These are phyloP conservation scores for Singerocomus rubriflavus DNA, from an alignment of 1,284 basidiomycete species.

Conservation along the genomic window DNA sequence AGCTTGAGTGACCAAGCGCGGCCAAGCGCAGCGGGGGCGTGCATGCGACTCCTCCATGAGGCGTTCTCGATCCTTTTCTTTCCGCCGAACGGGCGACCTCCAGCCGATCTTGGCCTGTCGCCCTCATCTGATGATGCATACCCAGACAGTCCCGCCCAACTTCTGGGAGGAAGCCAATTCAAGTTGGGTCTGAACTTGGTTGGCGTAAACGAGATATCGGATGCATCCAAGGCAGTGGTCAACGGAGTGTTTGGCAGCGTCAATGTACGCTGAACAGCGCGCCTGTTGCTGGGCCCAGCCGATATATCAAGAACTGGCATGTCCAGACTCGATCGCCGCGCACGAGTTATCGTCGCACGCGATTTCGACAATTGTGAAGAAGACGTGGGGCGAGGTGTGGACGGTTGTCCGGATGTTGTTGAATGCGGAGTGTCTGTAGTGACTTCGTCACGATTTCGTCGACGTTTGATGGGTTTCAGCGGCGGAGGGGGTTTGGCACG, in stretches of 20 bases:
- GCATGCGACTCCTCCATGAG: background rate
- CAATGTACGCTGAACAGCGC: background rate
- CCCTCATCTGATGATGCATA: background rate
- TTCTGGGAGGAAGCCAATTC: constrained; percentile 24
- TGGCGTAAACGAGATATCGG: background rate
- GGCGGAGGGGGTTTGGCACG: constrained; percentile 21
- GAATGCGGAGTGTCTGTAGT: background rate
- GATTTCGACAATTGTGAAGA: background rate
- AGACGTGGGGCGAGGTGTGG: background rate
- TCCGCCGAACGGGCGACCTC: background rate
- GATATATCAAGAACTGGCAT: background rate
- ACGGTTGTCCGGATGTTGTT: background rate
- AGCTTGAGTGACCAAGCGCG: background rate
- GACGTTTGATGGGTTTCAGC: constrained; percentile 9
- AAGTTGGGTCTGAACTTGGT: background rate
- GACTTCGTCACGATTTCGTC: constrained; percentile 8
- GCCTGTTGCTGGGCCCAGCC: background rate
- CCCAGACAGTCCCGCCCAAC: constrained; percentile 20
- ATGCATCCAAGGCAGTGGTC: constrained; percentile 2
- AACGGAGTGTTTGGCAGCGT: background rate
- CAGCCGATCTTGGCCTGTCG: background rate
- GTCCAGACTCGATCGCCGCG: background rate
- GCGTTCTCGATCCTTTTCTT: background rate
- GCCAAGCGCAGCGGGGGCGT: background rate
- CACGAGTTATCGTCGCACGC: background rate